phyloP scores from a whole-genome alignment of 306 rosid genomes.

The Quercus gilva region DNA sequence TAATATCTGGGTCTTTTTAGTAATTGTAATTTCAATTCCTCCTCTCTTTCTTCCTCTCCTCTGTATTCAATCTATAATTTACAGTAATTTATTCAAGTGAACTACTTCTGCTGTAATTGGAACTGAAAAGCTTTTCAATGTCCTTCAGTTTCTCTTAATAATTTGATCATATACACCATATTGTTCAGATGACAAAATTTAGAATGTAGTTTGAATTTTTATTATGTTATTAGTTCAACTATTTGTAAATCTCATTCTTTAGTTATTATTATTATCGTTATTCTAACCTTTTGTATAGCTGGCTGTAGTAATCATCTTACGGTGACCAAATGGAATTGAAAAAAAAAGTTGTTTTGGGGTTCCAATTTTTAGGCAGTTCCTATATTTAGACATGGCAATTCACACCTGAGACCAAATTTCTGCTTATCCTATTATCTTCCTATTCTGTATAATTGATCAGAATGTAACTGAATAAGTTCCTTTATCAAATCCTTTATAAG shows the following conservation, averaged over 20 bases:
- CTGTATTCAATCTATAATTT: background rate
- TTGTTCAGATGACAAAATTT: background rate
- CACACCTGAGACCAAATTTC: background rate
- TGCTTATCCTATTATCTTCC: background rate
- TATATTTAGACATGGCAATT: background rate
- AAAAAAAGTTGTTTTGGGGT: background rate
- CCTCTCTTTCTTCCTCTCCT: background rate
- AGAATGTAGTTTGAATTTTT: background rate
- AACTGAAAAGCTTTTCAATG: background rate
- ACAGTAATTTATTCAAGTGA: background rate
- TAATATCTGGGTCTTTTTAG: background rate
- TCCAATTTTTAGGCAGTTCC: background rate
- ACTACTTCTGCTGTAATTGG: background rate
- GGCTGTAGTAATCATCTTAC: background rate
- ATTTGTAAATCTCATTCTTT: background rate
- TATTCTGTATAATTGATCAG: constrained; percentile 10
- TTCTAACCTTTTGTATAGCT: background rate
- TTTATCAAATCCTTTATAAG: constrained; percentile 26
- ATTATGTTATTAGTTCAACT: background rate
- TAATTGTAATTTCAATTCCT: background rate
- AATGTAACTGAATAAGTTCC: constrained; percentile 7
- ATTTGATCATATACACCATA: too few species aligned
- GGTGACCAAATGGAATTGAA: background rate
- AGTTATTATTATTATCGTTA: background rate
- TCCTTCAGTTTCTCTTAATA: background rate